Base-by-base conservation (phyloP, 1,139 yeast genomes). In the Pichia sp. region DNA sequence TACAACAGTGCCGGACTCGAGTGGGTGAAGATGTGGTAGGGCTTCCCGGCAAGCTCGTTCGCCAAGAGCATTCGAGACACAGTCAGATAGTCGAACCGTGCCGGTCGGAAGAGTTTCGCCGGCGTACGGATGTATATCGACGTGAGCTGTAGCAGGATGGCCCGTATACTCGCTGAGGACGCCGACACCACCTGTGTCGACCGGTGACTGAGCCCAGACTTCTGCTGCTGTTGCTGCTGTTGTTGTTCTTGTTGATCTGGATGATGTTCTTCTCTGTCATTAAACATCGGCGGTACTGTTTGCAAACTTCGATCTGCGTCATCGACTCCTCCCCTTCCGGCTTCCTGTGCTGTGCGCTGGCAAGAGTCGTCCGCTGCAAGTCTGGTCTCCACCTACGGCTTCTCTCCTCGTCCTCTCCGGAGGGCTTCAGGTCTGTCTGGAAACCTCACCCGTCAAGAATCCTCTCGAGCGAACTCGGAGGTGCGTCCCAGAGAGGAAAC, bases 51-150 rank as follows among this genome's bases (percentile, higher is more conserved):
- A 16, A 80, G 71, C 48, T 77, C 78, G 52, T 77, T 79, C 16
- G 68, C 68, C 18, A 71, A 57, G 31, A 81, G 65, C 26, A 81
- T 79, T 48, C 88, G 67, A 0, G 84, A 81, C 51, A 83, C 78
- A 8, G 87, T 85, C 64, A 88, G 71, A 63, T 87, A 89, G 67
- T 91, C 98, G 56, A 91, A 87, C 48, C 97, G 72, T 5, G 96
- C 85, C 2, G 98, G 98, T 37, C 96, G 74, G 66, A 91, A 91
- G 26, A 91, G 74, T 69, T 91, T 91, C 47, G 89, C 86, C 0
- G 91, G 83, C 0, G 96, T 87, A 52, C 97, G 75, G 44, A 90
- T 69, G 64, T 90, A 91, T 42, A 91, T 72, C 0, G 93, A 74
- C 47, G 89, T 85, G 44, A 90, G 59, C 68, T 91, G 96, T 55